Evolutionary conservation across 2,329 filamentous ascomycete genomes (phyloP), one percentile per base, ranked within the genome.

Genomic region (Chaetomium sp.): DNA sequence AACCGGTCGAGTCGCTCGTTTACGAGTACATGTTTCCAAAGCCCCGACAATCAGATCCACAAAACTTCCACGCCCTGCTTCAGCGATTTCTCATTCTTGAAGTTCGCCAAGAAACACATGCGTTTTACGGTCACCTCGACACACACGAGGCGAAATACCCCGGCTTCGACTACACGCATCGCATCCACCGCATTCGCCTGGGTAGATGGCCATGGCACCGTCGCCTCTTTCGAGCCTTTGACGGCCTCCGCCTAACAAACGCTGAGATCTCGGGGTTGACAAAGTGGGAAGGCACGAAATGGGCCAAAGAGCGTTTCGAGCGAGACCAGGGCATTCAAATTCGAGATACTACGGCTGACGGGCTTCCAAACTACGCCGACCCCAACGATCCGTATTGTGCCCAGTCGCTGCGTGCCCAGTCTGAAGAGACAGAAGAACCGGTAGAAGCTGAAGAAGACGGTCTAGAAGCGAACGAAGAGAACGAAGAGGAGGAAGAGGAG

Each of bases 81-180:
- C 82, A 85, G 63, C 82, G 85, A 57, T 80, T 83, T 69, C 80
- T 91, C 49, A 86, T 91, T 49, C 81, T 82, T 61, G 88, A 91
- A 74, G 87, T 91, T 56, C 86, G 88, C 56, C 84, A 88, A 67
- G 88, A 91, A 70, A 89, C 88, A 1, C 81, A 86, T 62, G 81
- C 84, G 51, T 91, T 89, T 73, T 91, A 89, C 70, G 88, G 88
- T 62, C 85, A 88, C 66, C 80, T 91, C 61, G 85, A 89, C 67
- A 89, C 86, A 33, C 82, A 86, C 62, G 88, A 92, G 74, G 87
- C 88, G 62, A 88, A 89, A 64, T 91, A 91, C 62, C 88, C 88
- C 0, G 88, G 88, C 35, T 80, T 92, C 54, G 88, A 92, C 75
- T 92, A 92, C 74, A 84, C 80, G 57, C 77, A 88, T 67, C 75